Evolutionary conservation across 2,329 filamentous ascomycete species (phyloP), one percentile per base, ranked within the genome.

Genomic region (Neophaeococcomyces mojaviensis): DNA sequence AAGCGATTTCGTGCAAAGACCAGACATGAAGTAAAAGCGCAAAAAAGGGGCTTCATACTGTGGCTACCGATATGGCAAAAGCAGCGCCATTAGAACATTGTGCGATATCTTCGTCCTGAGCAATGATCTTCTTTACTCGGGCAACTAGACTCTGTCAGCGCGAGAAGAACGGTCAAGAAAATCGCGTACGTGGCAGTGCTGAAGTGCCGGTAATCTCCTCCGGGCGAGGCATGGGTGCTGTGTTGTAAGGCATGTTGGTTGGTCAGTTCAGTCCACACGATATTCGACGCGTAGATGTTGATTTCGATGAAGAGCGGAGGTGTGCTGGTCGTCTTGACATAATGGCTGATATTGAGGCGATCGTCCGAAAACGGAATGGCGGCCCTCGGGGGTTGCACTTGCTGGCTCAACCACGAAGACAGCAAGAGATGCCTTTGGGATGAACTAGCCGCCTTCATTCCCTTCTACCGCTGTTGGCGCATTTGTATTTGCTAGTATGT

Each of bases 71-170:
- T 59, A 97, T 94, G 47, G 90, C 82, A 64, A 97, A 97, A 16
- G 89, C 86, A 44, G 90, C 90, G 61, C 94, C 94, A 65, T 89
- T 94, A 38, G 89, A 94, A 65, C 88, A 94, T 62, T 86, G 79
- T 52, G 73, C 74, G 51, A 95, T 85, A 52, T 96, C 90, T 35
- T 86, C 81, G 65, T 98, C 92, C 48, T 88, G 78, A 39, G 81
- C 78, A 50, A 98, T 87, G 62, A 98, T 95, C 69, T 94, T 95
- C 69, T 96, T 96, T 49, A 98, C 87, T 59, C 92, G 81, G 15
- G 92, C 86, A 46, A 97, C 92, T 97, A 6, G 58, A 33, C 12
- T 39, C 10, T 46, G 53, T 56, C 40, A 61, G 55, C 42, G 28
- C 20, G 13, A 20, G 22, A 16, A 31, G 4, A 19, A n/a, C 7